Evolutionary conservation across 257 asterid genomes (phyloP).

Genomic region (Catharanthus roseus): DNA sequence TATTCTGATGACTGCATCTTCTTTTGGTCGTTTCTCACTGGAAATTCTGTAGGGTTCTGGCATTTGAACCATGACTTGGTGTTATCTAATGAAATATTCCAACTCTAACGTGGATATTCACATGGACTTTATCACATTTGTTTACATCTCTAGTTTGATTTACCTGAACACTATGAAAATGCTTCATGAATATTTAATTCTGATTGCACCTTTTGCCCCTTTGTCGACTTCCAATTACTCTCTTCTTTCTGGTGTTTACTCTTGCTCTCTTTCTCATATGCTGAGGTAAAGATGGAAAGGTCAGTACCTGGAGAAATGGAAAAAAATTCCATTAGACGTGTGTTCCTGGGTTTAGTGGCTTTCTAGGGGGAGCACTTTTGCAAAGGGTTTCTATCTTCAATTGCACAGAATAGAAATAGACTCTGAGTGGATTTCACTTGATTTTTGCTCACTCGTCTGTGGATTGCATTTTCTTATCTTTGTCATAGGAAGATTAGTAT

Average conservation of each 20-base stretch:
- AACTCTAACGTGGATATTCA: not conserved
- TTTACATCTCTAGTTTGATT: not conserved
- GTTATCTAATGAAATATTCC: not conserved
- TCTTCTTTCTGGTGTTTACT: not conserved
- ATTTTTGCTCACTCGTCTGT: not conserved
- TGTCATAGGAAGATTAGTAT: not conserved
- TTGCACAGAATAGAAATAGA: not conserved
- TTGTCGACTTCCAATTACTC: not conserved
- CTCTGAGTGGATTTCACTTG: not conserved
- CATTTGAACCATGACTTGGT: not conserved
- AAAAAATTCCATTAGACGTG: not conserved
- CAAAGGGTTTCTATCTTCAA: not conserved
- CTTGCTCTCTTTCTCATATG: not conserved
- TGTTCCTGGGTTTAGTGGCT: not conserved
- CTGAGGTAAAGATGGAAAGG: not conserved
- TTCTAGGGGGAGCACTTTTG: not conserved
- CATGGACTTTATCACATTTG: not conserved
- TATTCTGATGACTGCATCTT: not conserved
- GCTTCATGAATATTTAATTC: not conserved
- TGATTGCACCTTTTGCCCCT: not conserved
- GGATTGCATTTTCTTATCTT: not conserved
- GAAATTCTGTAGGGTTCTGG: not conserved
- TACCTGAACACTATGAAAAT: not conserved
- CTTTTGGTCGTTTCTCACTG: not conserved
- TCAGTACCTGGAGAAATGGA: not conserved